Conservation (phyloP, 495 filamentous ascomycete species). For the Neurospora sp. region DNA sequence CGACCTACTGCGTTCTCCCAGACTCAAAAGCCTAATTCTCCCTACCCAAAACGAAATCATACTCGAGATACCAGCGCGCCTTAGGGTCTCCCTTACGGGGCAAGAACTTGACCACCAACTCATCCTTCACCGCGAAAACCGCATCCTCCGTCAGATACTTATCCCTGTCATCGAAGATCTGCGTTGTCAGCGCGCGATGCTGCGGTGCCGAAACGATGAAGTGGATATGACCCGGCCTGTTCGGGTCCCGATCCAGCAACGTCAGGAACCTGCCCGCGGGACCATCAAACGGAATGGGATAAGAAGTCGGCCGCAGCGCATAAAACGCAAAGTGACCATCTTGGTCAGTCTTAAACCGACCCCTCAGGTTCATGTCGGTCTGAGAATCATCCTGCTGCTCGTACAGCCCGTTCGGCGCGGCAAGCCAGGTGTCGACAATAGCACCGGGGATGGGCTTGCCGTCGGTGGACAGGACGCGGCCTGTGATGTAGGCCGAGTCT, state of each 20-base stretch:
- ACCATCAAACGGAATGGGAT: constrained; percentile 61
- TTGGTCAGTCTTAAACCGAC: constrained; percentile 56
- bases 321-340: constrained; percentile 58
- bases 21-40: not conserved
- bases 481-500: constrained; percentile 52
- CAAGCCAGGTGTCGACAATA: constrained; percentile 67
- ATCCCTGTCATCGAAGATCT: constrained; percentile 61
- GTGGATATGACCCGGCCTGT: constrained; percentile 70
- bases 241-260: constrained; percentile 57
- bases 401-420: constrained; percentile 67
- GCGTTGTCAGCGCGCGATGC: constrained; percentile 51
- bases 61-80: constrained; percentile 49
- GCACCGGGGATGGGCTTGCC: constrained; percentile 53
- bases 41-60: constrained; percentile 39
- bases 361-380: constrained; percentile 64
- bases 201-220: constrained; percentile 42
- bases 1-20: not conserved
- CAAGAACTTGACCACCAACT: constrained; percentile 56
- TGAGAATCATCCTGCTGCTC: constrained; percentile 68
- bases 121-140: constrained; percentile 72
- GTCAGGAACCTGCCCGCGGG: constrained; percentile 40
- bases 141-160: constrained; percentile 54
- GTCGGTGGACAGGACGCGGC: constrained; percentile 39
- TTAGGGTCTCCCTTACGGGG: constrained; percentile 46
- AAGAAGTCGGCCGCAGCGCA: constrained; percentile 58